Evolutionary conservation across 495 filamentous ascomycete genomes (phyloP).

Genomic region (Podospora fimiseda): DNA sequence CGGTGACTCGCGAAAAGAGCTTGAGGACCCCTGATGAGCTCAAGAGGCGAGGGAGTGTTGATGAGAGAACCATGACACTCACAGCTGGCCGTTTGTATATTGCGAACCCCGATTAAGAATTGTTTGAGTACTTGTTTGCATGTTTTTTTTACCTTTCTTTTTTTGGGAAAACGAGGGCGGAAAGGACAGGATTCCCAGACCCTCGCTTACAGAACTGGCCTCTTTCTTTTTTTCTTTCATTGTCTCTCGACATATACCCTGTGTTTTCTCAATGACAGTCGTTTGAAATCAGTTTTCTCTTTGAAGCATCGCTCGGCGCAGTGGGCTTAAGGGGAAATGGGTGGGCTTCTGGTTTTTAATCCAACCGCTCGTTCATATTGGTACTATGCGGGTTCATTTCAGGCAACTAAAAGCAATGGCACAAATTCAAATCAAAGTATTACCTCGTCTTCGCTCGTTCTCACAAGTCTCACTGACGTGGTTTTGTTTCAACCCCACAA

Average conservation of each 20-base stretch:
- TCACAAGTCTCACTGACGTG: too few species aligned
- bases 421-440: too few species aligned
- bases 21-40: slow-evolving; percentile 69
- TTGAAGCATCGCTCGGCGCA: neutral
- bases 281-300: neutral
- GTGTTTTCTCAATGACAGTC: neutral
- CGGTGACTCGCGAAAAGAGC: slow-evolving; percentile 55
- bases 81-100: slow-evolving; percentile 76
- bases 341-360: neutral
- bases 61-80: slow-evolving; percentile 78
- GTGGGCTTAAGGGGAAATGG: neutral
- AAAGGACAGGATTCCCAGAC: slow-evolving; percentile 3
- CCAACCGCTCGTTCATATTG: neutral
- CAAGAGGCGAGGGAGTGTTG: slow-evolving; percentile 47
- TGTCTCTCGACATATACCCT: neutral
- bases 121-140: neutral
- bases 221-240: neutral
- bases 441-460: neutral
- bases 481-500: too few species aligned
- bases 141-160: neutral
- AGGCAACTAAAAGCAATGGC: too few species aligned
- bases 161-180: neutral
- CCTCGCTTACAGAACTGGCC: neutral
- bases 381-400: neutral
- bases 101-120: slow-evolving; percentile 77